Evolutionary conservation across 306 rosid genomes (phyloP), one percentile per base, ranked within the genome.

Genomic region (Rosa multiflora): DNA sequence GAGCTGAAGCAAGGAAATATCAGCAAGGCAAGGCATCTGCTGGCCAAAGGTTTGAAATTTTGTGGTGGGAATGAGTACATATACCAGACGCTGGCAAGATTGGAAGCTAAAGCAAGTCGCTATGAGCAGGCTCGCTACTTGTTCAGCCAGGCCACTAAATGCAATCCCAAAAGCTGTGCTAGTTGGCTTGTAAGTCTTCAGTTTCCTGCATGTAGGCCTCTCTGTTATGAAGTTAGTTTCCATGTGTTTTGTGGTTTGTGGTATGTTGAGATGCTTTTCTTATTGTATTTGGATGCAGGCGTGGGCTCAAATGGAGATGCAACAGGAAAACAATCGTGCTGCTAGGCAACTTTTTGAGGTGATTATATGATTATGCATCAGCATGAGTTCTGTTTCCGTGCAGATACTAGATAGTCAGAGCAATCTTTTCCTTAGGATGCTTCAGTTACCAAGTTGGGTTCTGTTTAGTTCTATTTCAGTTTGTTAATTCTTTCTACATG

Each of bases 271-370:
- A 49, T 58, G 17, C 42, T 42, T n/a, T 75, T 52, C 52, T 67
- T 20, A 32, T 51, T 66, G 56, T 18, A 35, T 21, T n/a, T 79
- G 67, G 64, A 76, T 58, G 37, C 74, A 95, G 99, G 95, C 97
- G 17, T 95, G 99, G 99, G 98, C 97, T 15, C 99, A 92, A 76
- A 75, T 92, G 95, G 99, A 95, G 84, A 87, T 87, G 85, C 97
- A 88, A 73, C 97, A 88, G 76, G 92, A 88, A 85, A 95, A 91
- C 75, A 83, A 87, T 44, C 86, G 68, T 23, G 81, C 85, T 70
- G 97, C 99, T 46, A 87, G 96, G 85, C 76, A 68, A 84, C 87
- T 92, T 70, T 95, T 95, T 85, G 97, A 95, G 99, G 99, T 92
- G 81, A 82, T 78, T 72, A 49, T 35, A 14, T 63, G 72, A 26